Conservation (phyloP, 495 filamentous ascomycete species). For the Aspergillus cavernicola region DNA sequence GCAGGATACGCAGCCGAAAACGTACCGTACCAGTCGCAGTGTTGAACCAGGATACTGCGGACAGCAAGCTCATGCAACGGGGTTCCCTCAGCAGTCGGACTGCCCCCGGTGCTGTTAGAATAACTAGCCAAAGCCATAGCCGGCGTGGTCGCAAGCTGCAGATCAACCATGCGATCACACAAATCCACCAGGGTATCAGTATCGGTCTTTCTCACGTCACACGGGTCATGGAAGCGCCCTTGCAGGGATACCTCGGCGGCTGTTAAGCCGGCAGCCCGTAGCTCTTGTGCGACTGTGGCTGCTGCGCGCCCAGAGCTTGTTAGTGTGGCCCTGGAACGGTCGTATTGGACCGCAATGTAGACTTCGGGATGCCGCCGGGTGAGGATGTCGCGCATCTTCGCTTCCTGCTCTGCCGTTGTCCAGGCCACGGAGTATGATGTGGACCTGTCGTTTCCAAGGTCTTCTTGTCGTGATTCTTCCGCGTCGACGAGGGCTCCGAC, state of each 20-base stretch:
- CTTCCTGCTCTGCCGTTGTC: neutral
- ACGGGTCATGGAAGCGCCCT: constrained; percentile 8
- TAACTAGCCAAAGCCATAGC: constrained; percentile 22
- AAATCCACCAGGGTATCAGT: neutral
- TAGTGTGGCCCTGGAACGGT: constrained; percentile 35
- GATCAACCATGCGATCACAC: neutral
- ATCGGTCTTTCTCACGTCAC: neutral
- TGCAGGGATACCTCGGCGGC: constrained; percentile 1
- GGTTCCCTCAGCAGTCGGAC: neutral
- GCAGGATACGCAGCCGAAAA: constrained; percentile 15
- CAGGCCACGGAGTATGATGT: constrained; percentile 2
- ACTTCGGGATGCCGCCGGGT: constrained; percentile 20
- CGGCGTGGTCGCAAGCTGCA: constrained; percentile 16
- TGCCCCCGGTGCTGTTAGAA: constrained; percentile 11
- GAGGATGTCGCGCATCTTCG: neutral
- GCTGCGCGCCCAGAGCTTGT: constrained; percentile 6
- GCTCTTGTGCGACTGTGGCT: neutral
- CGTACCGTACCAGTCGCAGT: constrained; percentile 36
- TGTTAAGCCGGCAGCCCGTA: neutral
- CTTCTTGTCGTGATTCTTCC: constrained; percentile 18
- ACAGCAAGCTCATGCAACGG: constrained; percentile 27
- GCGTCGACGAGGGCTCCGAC: constrained; percentile 35
- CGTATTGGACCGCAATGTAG: constrained; percentile 44
- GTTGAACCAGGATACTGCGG: constrained; percentile 35
- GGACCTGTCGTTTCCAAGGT: neutral